phyloP scores from a whole-genome alignment of 2,329 filamentous ascomycete genomes.

The Lachnellula subtilissima region DNA sequence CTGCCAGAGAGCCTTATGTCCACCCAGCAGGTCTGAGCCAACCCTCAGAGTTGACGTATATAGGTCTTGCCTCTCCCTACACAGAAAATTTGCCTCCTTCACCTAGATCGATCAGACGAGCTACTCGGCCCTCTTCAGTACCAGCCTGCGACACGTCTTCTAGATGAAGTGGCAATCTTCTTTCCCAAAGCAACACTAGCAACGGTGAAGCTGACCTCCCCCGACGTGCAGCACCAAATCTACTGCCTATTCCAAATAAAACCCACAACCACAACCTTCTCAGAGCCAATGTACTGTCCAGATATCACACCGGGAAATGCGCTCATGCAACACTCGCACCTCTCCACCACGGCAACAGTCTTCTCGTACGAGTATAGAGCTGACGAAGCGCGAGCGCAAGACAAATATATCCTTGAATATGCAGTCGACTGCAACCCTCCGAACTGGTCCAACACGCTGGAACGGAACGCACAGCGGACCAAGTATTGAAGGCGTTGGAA shows the following conservation, averaged over 20 bases:
- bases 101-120: not conserved
- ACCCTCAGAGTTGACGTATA: constrained; percentile 21
- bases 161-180: not conserved
- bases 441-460: not conserved
- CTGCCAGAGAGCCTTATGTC: constrained; percentile 23
- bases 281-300: not conserved
- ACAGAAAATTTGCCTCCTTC: constrained; percentile 9
- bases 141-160: not conserved
- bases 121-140: not conserved
- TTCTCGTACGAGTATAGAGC: constrained; percentile 1
- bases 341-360: not conserved
- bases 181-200: constrained; percentile 4
- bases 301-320: not conserved
- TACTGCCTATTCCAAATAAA: constrained; percentile 9
- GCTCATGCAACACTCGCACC: not conserved
- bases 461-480: not conserved
- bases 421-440: not conserved
- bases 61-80: constrained; percentile 14
- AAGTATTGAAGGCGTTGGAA: not conserved
- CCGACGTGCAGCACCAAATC: constrained; percentile 6
- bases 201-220: constrained; percentile 2
- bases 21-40: constrained; percentile 17
- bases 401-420: constrained; percentile 13
- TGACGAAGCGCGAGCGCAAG: not conserved
- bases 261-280: not conserved